Conservation (phyloP, 2,329 filamentous ascomycete genomes). For the Xylaria digitata region DNA sequence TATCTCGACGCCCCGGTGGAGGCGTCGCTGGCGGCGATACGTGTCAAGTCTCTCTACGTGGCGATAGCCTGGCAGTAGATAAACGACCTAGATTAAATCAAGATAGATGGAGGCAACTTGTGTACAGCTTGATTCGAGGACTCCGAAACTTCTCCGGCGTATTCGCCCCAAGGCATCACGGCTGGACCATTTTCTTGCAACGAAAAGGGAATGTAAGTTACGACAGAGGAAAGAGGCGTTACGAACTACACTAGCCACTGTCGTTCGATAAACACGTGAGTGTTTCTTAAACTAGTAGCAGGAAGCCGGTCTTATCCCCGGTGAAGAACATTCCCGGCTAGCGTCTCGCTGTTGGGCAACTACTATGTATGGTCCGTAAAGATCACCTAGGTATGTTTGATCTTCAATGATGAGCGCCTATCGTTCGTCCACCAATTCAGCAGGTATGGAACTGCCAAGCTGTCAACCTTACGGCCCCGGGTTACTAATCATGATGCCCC, state of each 20-base stretch:
- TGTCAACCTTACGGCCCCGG: neutral
- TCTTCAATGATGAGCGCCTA: neutral
- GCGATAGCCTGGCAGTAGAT: neutral
- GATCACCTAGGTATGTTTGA: constrained; percentile 7
- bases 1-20: neutral
- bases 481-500: neutral
- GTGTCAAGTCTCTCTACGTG: neutral
- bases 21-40: neutral
- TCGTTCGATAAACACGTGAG: neutral
- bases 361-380: neutral
- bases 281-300: constrained; percentile 4
- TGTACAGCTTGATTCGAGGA: neutral
- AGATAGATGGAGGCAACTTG: neutral
- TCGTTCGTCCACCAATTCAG: neutral
- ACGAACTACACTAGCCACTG: neutral
- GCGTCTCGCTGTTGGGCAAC: neutral
- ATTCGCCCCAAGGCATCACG: neutral
- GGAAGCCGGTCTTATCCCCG: neutral
- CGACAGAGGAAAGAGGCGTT: neutral
- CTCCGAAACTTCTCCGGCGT: neutral
- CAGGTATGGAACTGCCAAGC: neutral
- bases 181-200: neutral
- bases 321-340: neutral
- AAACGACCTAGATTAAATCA: neutral
- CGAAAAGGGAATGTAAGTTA: neutral